Evolutionary conservation across 208 protist species (phyloP), one percentile per base, ranked within the genome.

Genomic region (Trypanosoma scelopori): DNA sequence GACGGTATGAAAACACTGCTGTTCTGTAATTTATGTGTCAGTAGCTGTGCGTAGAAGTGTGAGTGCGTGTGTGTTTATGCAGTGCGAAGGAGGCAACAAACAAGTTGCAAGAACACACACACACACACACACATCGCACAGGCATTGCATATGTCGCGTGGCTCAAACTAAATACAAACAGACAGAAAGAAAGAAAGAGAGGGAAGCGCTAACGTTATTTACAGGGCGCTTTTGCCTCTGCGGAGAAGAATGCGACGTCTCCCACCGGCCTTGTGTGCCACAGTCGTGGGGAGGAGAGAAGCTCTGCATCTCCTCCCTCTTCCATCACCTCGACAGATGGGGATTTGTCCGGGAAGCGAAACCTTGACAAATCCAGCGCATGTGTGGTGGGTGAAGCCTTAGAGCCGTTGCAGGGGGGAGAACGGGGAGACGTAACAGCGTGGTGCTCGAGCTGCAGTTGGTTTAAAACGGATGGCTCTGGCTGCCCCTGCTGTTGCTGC

Each of bases 241-340:
- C 2, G 9, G 11, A 45, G 16, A 43, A 43, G 43, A 35, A 25
- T 49, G n/a, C 32, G 15, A 13, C 43, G 43, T 22, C 43, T 22
- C 43, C n/a, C 43, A 4, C 27, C 2, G 13, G 32, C 13, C 22
- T 30, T 30, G 5, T 32, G 15, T 53, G 48, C 9, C 22, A 20
- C 35, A 45, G 53, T 3, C 35, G 53, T 25, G 27, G 53, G 9
- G 32, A 58, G 43, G 53, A 37, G 43, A 16, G 43, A 5, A 5
- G 16, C 12, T 47, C 43, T 43, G n/a, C n/a, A n/a, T 65, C 59
- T 4, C 35, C 32, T 42, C 41, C 13, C 18, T 65, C 47, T 32
- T 65, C 59, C 48, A 55, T 27, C 48, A 65, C 46, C 16, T 55
- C 48, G n/a, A 65, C 4, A n/a, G 59, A 52, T 27, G 53, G 50